Conservation (phyloP, 139 green algal species). For the Chlorella vulgaris region DNA sequence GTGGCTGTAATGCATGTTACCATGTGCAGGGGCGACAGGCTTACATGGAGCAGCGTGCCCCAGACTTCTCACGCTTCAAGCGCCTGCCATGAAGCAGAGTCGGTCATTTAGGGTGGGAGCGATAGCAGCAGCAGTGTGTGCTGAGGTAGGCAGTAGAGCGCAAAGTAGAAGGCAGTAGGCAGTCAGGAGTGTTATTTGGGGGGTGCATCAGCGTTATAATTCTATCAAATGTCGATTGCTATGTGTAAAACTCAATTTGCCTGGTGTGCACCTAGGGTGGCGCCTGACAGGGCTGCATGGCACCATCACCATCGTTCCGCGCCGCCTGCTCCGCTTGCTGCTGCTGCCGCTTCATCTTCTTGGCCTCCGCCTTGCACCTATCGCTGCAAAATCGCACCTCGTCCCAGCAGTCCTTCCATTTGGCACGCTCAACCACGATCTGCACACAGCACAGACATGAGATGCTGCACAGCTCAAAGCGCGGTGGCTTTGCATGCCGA, state of each 20-base stretch:
- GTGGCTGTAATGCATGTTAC: too few relatives aligned
- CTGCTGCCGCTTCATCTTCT: conserved; percentile 13
- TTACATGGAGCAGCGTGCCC: conserved; percentile 86
- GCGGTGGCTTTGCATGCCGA: too few relatives aligned
- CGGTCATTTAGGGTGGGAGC: background rate
- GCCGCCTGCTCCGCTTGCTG: background rate
- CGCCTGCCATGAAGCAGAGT: conserved; percentile 71
- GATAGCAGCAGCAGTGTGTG: too few relatives aligned
- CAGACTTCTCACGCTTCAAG: conserved; percentile 92
- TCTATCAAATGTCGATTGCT: too few relatives aligned
- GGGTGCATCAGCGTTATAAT: too few relatives aligned
- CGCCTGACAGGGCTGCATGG: background rate
- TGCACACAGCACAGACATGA: background rate
- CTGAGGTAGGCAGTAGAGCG: too few relatives aligned
- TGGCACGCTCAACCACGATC: conserved; percentile 36
- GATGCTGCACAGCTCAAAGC: background rate
- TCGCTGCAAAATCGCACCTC: conserved; percentile 28
- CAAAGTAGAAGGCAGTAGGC: too few relatives aligned
- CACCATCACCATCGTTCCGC: background rate
- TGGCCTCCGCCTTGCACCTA: conserved; percentile 25
- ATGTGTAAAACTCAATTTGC: too few relatives aligned
- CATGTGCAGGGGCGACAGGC: conserved; percentile 74
- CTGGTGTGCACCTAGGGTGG: background rate
- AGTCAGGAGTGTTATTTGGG: too few relatives aligned
- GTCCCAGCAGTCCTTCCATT: conserved; percentile 39